Base-by-base conservation (phyloP, 177 flowering plant genomes). In the Tripterygium wilfordii region DNA sequence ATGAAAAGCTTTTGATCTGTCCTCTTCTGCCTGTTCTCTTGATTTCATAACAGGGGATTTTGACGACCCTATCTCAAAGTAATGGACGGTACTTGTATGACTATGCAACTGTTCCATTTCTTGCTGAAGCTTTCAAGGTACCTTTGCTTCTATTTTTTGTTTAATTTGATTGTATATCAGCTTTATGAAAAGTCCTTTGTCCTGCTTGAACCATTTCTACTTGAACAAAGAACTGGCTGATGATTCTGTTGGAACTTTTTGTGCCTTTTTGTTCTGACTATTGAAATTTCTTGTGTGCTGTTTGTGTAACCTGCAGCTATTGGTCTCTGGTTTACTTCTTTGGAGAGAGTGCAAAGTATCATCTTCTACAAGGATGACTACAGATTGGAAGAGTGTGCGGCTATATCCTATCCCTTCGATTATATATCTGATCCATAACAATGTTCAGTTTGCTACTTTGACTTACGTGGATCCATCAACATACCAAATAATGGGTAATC, bases 111-210 rank as follows among this genome's bases (percentile, higher is more conserved):
- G 83, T 94, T 60, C 99, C 99, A 35, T 94, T 89, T 67, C 92
- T 89, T 36, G 97, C 97, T 49, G 99, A 94, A 66, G 80, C 81
- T 56, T 85, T 80, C 45, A 94, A 94, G 99, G 99, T 87, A 60
- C 19, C 45, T 57, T 13, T 60, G 3, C 1, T 20, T 15, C 16
- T 15, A 25, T 27, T 12, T 25, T 15, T 23, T 42, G 16, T 0
- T 42, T 42, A 4, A 30, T 2, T 26, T 9, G 15, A 10, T 17
- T 5, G 18, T 16, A 27, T 38, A 5, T 1, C 23, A 13, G 16
- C 36, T 18, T 28, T 6, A 14, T 22, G 23, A 48, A 48, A 1
- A 6, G n/a, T 6, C 15, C n/a, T n/a, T n/a, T n/a, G n/a, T n/a
- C n/a, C n/a, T n/a, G n/a, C n/a, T n/a, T n/a, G n/a, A n/a, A n/a